Evolutionary conservation across 306 rosid genomes (phyloP).

Genomic region (Castanopsis chinensis): DNA sequence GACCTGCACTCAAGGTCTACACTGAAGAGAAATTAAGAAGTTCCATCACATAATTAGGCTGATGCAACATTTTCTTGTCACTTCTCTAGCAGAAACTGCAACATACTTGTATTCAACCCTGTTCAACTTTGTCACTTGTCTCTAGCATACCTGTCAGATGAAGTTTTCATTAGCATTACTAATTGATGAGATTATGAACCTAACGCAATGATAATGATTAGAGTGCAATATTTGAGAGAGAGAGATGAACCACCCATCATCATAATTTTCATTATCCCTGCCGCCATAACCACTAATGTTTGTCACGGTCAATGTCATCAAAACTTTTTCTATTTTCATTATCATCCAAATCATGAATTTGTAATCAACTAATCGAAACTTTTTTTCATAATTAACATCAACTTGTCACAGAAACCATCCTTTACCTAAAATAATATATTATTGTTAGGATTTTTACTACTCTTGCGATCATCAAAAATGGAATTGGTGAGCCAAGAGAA

Average conservation of each 20-base stretch:
- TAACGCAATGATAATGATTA: background rate
- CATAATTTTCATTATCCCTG: no score
- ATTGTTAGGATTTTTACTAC: background rate
- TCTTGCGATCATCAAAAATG: background rate
- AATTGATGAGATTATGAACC: background rate
- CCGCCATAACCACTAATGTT: background rate
- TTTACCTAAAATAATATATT: background rate
- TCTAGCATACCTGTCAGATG: background rate
- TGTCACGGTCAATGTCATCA: constrained; percentile 1
- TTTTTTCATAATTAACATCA: background rate
- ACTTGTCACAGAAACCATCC: background rate
- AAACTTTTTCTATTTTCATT: background rate
- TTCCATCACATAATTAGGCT: background rate
- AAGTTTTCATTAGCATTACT: background rate
- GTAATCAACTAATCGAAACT: background rate
- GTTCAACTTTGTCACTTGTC: no score
- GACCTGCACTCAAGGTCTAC: background rate
- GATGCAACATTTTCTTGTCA: background rate
- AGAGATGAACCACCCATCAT: background rate
- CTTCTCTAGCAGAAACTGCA: background rate
- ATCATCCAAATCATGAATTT: background rate
- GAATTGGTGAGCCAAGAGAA: background rate
- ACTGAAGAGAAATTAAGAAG: no score
- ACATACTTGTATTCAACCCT: no score
- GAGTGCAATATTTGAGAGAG: background rate